Percentiles rank a stretch among this genome's conserved stretches.
These are phyloP conservation scores for Chlamydomonas incerta DNA, from an alignment of 139 green algal species.

Conservation along the genomic window DNA sequence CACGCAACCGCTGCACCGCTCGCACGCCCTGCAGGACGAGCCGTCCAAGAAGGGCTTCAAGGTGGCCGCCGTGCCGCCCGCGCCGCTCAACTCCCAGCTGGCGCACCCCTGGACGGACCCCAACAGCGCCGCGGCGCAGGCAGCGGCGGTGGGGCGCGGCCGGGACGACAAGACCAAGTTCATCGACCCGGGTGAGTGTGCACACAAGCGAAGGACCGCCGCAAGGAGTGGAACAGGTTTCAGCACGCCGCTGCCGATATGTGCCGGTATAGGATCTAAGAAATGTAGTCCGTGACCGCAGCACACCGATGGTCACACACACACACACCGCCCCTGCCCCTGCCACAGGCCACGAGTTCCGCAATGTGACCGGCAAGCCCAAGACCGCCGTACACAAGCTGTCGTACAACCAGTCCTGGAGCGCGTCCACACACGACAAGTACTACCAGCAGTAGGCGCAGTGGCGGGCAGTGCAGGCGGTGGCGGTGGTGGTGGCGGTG, in stretches of 20 bases:
- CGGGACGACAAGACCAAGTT: neutral
- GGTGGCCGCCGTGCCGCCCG: conserved; percentile 43
- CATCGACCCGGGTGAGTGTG: neutral
- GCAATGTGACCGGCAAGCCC: conserved; percentile 7
- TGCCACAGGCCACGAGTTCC: conserved; percentile 29
- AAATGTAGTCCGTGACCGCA: no score
- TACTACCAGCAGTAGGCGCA: conserved; percentile 30
- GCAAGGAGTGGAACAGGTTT: no score
- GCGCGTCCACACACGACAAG: conserved; percentile 28
- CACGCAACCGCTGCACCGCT: neutral
- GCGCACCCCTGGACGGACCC: conserved; percentile 21
- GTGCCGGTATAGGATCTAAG: no score
- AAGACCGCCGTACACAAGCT: conserved; percentile 44
- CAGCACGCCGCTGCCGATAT: no score
- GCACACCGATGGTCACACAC: no score
- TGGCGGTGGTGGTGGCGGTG: no score
- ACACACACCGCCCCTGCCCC: neutral
- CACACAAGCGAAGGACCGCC: no score
- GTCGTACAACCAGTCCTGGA: conserved; percentile 43
- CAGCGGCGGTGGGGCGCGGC: neutral
- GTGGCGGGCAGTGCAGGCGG: neutral
- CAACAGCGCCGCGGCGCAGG: no score
- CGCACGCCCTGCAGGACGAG: conserved; percentile 17
- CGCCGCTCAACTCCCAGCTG: conserved; percentile 47
- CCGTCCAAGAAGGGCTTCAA: conserved; percentile 63